A percentile compares a stretch with the other conserved stretches of the same genome.
Evolutionary conservation across 257 asterid species (phyloP).

Genomic region (Nicotiana undulata): DNA sequence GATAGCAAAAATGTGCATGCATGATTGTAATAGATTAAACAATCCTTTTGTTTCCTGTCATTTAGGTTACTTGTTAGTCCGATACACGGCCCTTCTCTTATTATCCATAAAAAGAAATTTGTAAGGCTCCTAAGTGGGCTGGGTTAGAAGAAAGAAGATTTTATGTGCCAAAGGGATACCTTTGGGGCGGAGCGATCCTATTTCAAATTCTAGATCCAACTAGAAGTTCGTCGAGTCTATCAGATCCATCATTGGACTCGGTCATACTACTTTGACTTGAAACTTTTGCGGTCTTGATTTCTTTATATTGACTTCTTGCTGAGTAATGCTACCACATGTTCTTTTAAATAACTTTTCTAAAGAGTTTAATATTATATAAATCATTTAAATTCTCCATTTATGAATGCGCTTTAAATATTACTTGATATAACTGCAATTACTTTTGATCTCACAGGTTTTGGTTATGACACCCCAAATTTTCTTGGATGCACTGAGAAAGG

Average conservation of each 20-base stretch:
- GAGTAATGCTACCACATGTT: neutral
- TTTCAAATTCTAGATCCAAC: neutral
- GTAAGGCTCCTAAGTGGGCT: neutral
- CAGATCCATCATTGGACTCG: neutral
- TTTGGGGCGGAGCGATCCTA: neutral
- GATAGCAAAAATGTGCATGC: neutral
- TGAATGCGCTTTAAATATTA: neutral
- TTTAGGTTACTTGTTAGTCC: neutral
- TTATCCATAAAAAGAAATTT: neutral
- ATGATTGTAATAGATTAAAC: neutral
- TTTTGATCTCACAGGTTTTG: constrained; percentile 39
- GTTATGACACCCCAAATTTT: constrained; percentile 93
- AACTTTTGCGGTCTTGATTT: neutral
- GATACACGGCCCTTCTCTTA: neutral
- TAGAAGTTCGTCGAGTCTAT: neutral
- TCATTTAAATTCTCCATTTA: neutral
- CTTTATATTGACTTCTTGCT: constrained; percentile 1
- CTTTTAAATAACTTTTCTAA: neutral
- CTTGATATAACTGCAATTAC: neutral
- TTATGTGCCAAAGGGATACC: neutral
- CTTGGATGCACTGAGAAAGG: constrained; percentile 63
- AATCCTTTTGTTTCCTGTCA: neutral
- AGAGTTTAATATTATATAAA: neutral
- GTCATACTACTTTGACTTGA: constrained; percentile 3
- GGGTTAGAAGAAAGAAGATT: neutral